Conservation (phyloP, 1,284 basidiomycete species). For the Chiua sp. region DNA sequence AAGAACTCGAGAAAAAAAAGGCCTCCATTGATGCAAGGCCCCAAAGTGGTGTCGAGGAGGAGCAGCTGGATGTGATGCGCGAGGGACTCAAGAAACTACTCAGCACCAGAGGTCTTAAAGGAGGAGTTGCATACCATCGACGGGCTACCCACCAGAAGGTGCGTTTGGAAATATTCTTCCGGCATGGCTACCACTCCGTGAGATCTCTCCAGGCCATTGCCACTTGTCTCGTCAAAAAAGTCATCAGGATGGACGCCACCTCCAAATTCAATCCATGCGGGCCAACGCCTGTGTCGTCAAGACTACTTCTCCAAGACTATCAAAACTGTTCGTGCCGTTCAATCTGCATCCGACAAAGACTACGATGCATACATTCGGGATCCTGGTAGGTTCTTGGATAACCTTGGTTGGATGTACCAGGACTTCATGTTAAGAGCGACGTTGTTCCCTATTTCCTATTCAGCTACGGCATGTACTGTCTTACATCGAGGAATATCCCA, state of each 20-base stretch:
- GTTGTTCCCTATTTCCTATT: slow-evolving; percentile 91
- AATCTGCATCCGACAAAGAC: slow-evolving; percentile 73
- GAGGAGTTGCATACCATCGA: slow-evolving; percentile 95
- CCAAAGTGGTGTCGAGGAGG: slow-evolving; percentile 91
- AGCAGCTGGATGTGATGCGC: slow-evolving; percentile 91
- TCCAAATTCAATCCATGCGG: slow-evolving; percentile 91
- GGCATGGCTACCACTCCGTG: neutral
- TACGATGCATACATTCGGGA: slow-evolving; percentile 69
- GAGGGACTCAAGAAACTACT: slow-evolving; percentile 90
- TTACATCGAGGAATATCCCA: slow-evolving; percentile 93
- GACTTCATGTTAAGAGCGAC: slow-evolving; percentile 93
- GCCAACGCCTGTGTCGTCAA: slow-evolving; percentile 95
- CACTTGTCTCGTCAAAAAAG: slow-evolving; percentile 93
- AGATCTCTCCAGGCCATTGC: slow-evolving; percentile 73
- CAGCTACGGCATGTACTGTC: slow-evolving; percentile 87
- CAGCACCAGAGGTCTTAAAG: slow-evolving; percentile 81
- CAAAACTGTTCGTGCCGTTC: slow-evolving; percentile 83
- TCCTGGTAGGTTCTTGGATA: slow-evolving; percentile 78
- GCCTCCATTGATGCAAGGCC: slow-evolving; percentile 94
- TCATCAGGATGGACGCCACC: slow-evolving; percentile 86
- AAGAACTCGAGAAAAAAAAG: slow-evolving; percentile 97
- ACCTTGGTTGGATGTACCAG: slow-evolving; percentile 91
- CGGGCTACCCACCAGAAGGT: slow-evolving; percentile 85
- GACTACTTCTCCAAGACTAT: slow-evolving; percentile 92
- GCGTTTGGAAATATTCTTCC: slow-evolving; percentile 12